A percentile compares a stretch with the other conserved stretches of the same genome.
phyloP scores from a whole-genome alignment of 192 early-diverging fungal genomes.

The Spizellomyces punctatus region DNA sequence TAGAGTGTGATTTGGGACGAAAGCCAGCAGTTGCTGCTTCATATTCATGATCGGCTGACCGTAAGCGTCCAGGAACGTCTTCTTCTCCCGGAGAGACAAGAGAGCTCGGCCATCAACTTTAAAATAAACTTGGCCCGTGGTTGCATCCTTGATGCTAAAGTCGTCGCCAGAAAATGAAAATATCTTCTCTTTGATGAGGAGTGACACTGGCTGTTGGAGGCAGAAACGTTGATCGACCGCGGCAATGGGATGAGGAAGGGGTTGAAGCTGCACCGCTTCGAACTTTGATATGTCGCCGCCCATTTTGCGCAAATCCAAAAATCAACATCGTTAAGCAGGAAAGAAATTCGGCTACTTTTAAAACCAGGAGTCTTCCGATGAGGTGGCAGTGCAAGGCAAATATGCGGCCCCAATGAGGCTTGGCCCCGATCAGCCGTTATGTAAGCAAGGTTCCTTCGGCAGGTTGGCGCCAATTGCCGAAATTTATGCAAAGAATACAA shows the following conservation, averaged over 20 bases:
- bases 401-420: too few species aligned
- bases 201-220: constrained; percentile 5
- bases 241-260: background rate
- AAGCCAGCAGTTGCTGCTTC: constrained; percentile 9
- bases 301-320: background rate
- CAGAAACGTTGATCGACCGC: constrained; percentile 15
- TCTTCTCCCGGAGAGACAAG: constrained; percentile 18
- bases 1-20: background rate
- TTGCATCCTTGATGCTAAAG: constrained; percentile 22
- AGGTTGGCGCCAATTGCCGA: too few species aligned
- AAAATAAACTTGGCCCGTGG: constrained; percentile 23
- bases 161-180: constrained; percentile 30
- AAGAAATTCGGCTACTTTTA: background rate
- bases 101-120: background rate
- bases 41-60: constrained; percentile 27
- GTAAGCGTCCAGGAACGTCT: constrained; percentile 26
- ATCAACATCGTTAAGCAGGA: background rate
- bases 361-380: background rate
- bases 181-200: constrained; percentile 20
- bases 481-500: too few species aligned
- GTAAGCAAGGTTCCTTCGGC: too few species aligned
- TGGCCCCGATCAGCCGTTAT: too few species aligned
- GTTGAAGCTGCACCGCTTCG: background rate
- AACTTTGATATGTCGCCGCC: background rate
- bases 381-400: too few species aligned